Percentiles rank a stretch among this genome's conserved stretches.
Conservation (phyloP, 2,329 filamentous ascomycete genomes). For the Neocucurbitaria cava region DNA sequence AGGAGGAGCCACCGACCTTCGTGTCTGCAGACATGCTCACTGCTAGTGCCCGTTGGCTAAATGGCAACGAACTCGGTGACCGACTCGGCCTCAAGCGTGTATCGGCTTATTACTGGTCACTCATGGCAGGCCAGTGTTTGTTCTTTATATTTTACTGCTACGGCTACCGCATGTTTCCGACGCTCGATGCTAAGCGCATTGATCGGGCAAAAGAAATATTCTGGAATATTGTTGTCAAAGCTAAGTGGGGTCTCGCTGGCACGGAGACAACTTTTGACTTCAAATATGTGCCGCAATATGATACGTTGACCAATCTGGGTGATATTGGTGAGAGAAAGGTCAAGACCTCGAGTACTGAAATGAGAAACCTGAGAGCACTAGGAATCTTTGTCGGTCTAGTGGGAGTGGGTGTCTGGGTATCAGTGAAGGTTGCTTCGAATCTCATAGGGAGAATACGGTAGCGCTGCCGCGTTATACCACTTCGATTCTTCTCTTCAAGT, state of each 20-base stretch:
- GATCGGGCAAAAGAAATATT: constrained; percentile 59
- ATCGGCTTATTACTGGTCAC: constrained; percentile 62
- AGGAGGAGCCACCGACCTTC: constrained; percentile 69
- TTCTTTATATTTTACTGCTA: constrained; percentile 67
- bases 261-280: constrained; percentile 71
- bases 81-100: constrained; percentile 66
- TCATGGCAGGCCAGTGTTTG: constrained; percentile 71
- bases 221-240: constrained; percentile 68
- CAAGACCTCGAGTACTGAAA: constrained; percentile 51
- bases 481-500: background rate
- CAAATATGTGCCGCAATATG: constrained; percentile 69
- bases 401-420: constrained; percentile 30
- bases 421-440: constrained; percentile 32
- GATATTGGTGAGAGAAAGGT: constrained; percentile 50
- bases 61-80: constrained; percentile 68
- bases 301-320: constrained; percentile 58
- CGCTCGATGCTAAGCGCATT: constrained; percentile 61
- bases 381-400: constrained; percentile 47
- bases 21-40: constrained; percentile 71
- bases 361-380: constrained; percentile 56
- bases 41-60: constrained; percentile 73
- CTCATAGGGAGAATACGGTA: constrained; percentile 29
- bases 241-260: constrained; percentile 68
- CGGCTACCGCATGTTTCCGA: constrained; percentile 57
- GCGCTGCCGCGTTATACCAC: background rate